Evolutionary conservation across 805 yeast genomes (phyloP), one percentile per base, ranked within the genome.

Genomic region (Ogataea philodendri): DNA sequence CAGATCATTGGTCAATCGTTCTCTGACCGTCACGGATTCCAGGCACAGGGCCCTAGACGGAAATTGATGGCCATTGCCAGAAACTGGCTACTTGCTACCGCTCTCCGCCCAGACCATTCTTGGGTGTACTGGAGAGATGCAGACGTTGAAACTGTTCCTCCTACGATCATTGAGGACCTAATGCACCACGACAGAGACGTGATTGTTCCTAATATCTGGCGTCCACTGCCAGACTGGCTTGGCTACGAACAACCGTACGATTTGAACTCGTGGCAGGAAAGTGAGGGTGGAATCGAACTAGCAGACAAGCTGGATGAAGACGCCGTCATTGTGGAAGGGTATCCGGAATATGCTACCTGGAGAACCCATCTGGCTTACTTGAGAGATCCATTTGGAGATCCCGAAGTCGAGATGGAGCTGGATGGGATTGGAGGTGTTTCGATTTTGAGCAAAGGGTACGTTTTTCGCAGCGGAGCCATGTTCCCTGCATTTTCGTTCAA

Each of bases 381-480:
- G 57, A 72, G 97, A 49, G 96, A 88, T 52, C 94, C 95, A 2
- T 77, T 81, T 54, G 97, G 97, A 16, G 93, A 87, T 61, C 88
- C 89, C 7, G 89, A 84, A 55, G 93, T 81, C 34, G 95, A 86
- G 51, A 82, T 88, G 83, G 95, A 85, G 45, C 68, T 89, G 44
- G 97, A 89, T 60, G 97, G 97, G 31, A 86, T 89, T 52, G 97
- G 97, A 15, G 97, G 97, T 50, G 97, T 89, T 27, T 86, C 96
- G 0, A 88, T 89, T 48, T 69, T 89, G 52, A 73, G 90, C 35
- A 85, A 83, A 57, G 96, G 94, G 5, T 66, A 69, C 35, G 95
- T 89, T 7, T 89, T 89, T 68, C 71, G 90, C 44, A 67, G 75
- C 22, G 97, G 97, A 8, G 81, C 90, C 2, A 88, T 85, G 66